These are phyloP conservation scores for Phylloporus sp. DNA, from an alignment of 768 basidiomycete species.

Conservation along the genomic window DNA sequence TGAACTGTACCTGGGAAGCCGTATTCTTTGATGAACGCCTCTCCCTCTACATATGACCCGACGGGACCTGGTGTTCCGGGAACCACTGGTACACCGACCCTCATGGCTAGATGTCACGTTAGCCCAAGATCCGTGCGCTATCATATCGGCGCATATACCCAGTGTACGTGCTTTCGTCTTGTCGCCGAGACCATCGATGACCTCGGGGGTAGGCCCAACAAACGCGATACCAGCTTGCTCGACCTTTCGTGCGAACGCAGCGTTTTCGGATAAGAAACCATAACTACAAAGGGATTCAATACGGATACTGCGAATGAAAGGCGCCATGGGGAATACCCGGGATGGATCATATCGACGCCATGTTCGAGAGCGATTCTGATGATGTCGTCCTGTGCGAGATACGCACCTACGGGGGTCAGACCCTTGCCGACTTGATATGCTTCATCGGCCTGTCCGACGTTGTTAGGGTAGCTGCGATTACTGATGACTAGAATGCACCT, in stretches of 20 bases:
- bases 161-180: constrained; percentile 96
- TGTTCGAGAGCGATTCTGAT: constrained; percentile 95
- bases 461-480: constrained; percentile 28
- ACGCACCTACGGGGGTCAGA: constrained; percentile 92
- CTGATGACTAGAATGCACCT: constrained; percentile 45
- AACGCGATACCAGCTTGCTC: constrained; percentile 97
- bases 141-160: constrained; percentile 40
- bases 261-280: constrained; percentile 97
- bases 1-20: constrained; percentile 78
- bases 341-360: constrained; percentile 99
- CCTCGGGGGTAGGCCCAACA: constrained; percentile 91
- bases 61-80: constrained; percentile 98
- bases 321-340: constrained; percentile 53
- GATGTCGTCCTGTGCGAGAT: constrained; percentile 97
- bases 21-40: constrained; percentile 88
- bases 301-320: not conserved
- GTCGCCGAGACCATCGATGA: constrained; percentile 96
- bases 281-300: constrained; percentile 49
- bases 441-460: constrained; percentile 77
- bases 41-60: constrained; percentile 69
- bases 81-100: constrained; percentile 90
- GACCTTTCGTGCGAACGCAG: constrained; percentile 93
- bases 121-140: not conserved
- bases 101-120: constrained; percentile 56
- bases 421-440: constrained; percentile 98